Conservation (phyloP, 257 asterid genomes). For the Nicotiana benthamiana region DNA sequence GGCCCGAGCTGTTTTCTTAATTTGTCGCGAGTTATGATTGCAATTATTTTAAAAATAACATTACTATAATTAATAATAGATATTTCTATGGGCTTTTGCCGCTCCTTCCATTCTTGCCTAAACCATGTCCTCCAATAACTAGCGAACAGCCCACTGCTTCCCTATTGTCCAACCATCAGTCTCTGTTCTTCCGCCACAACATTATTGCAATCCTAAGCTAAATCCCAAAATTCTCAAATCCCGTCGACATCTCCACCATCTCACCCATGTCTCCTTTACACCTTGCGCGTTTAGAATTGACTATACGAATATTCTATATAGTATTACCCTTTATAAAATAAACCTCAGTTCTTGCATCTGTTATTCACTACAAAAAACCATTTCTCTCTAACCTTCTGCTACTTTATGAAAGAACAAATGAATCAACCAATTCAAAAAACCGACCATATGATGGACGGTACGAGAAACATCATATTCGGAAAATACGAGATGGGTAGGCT, state of each 20-base stretch:
- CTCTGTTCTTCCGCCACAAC: background rate
- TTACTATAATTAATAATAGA: too few relatives aligned
- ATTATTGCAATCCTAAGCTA: background rate
- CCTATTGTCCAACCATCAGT: background rate
- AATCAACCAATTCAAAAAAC: constrained; percentile 6
- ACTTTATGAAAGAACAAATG: constrained; percentile 8
- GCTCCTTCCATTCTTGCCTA: background rate
- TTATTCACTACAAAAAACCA: background rate
- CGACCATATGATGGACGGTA: background rate
- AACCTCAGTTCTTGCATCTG: background rate
- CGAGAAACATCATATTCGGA: constrained; percentile 38
- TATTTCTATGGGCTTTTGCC: constrained; percentile 11
- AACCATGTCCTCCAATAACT: constrained; percentile 20
- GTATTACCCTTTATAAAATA: background rate
- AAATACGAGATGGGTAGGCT: constrained; percentile 78
- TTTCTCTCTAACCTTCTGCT: background rate
- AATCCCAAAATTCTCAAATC: too few relatives aligned
- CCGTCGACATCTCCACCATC: too few relatives aligned
- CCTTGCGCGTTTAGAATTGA: too few relatives aligned
- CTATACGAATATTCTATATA: too few relatives aligned
- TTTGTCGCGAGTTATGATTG: too few relatives aligned
- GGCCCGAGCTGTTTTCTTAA: too few relatives aligned
- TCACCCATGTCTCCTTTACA: too few relatives aligned
- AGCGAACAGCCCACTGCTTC: background rate
- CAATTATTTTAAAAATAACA: background rate